Conservation (phyloP, 2,329 filamentous ascomycete species). For the Scopulariopsis brevicaulis region DNA sequence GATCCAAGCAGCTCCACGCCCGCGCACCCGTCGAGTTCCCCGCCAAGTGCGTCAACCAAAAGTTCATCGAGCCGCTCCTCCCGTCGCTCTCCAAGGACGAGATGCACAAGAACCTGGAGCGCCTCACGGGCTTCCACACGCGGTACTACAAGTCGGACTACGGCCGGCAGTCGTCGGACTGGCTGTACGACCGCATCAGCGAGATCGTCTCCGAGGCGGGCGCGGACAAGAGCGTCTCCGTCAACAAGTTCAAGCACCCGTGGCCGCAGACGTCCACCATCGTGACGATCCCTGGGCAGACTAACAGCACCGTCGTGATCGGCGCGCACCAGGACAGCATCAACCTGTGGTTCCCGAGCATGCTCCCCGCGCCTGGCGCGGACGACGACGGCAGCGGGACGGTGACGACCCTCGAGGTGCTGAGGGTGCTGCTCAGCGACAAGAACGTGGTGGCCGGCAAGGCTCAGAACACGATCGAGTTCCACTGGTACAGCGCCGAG, state of each 20-base stretch:
- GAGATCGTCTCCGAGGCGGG: conserved; percentile 60
- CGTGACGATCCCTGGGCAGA: conserved; percentile 78
- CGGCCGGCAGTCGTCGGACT: conserved; percentile 76
- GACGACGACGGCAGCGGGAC: conserved; percentile 91
- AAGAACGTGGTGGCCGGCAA: conserved; percentile 59
- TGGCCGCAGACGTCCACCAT: conserved; percentile 92
- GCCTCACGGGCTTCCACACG: conserved; percentile 68
- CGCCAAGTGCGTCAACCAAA: conserved; percentile 49
- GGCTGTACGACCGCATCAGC: conserved; percentile 69
- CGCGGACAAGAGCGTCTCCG: conserved; percentile 54
- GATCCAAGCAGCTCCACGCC: conserved; percentile 15
- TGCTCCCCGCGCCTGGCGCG: conserved; percentile 81
- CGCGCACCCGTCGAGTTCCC: conserved; percentile 47
- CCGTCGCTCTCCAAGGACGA: conserved; percentile 60
- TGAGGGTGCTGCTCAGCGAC: conserved; percentile 70
- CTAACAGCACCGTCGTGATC: conserved; percentile 73
- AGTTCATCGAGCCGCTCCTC: conserved; percentile 56
- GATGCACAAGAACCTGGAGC: conserved; percentile 69
- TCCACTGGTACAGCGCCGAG: conserved; percentile 92
- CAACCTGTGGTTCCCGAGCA: conserved; percentile 78
- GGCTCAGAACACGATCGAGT: conserved; percentile 79
- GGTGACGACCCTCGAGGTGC: conserved; percentile 86
- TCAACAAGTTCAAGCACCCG: conserved; percentile 63
- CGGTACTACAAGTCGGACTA: conserved; percentile 71
- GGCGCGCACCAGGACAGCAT: conserved; percentile 93